These are phyloP conservation scores for Termitomyces sp. DNA, from an alignment of 768 basidiomycete genomes.

Conservation along the genomic window DNA sequence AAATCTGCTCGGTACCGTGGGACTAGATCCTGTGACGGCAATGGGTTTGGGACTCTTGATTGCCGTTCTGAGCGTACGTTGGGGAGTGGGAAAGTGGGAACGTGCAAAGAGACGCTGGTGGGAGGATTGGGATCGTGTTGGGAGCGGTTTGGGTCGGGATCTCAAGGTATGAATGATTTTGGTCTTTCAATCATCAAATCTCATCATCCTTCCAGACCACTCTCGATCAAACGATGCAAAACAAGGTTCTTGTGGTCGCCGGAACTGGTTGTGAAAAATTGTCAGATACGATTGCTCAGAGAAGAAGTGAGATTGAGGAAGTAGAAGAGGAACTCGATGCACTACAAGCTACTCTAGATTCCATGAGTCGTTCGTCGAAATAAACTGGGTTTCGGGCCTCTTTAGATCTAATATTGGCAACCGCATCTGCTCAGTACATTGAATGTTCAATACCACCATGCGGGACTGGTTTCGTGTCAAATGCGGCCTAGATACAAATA, in stretches of 20 bases:
- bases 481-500: conserved; percentile 7
- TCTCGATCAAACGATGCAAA: conserved; percentile 38
- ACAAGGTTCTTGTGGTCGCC: conserved; percentile 51
- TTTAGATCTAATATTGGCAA: neutral
- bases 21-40: conserved; percentile 51
- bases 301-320: conserved; percentile 38
- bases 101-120: conserved; percentile 61
- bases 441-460: neutral
- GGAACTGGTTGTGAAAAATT: conserved; percentile 42
- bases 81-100: conserved; percentile 66
- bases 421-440: neutral
- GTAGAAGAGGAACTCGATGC: conserved; percentile 37
- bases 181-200: neutral
- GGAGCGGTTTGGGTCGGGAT: conserved; percentile 59
- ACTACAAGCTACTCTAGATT: conserved; percentile 30
- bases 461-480: neutral
- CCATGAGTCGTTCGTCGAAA: conserved; percentile 8
- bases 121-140: conserved; percentile 59
- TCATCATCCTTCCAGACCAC: conserved; percentile 29
- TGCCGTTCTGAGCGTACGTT: conserved; percentile 45
- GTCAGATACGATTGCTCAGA: conserved; percentile 30
- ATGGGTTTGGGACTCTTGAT: conserved; percentile 53
- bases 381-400: neutral
- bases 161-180: conserved; percentile 43
- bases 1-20: conserved; percentile 30